Percentiles rank a stretch among this genome's conserved stretches.
These are phyloP conservation scores for Albifimbria verrucaria DNA, from an alignment of 2,329 filamentous ascomycete genomes.

Conservation along the genomic window DNA sequence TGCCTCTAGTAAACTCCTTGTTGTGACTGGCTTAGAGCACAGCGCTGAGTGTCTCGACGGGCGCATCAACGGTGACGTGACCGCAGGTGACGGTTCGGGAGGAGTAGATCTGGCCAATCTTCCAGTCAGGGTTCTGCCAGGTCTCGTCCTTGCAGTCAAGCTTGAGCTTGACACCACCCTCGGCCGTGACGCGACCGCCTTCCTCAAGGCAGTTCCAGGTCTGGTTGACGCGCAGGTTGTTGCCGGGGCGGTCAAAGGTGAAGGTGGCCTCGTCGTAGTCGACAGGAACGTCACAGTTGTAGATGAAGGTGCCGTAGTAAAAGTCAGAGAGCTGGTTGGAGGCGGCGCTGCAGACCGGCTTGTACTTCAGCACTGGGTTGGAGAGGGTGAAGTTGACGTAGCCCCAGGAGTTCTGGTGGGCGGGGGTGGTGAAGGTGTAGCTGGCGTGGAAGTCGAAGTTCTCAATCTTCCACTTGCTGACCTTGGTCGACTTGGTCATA, in stretches of 20 bases:
- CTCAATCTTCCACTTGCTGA: conserved; percentile 34
- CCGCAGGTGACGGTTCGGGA: conserved; percentile 22
- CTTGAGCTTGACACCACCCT: conserved; percentile 21
- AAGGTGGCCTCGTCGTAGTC: conserved; percentile 33
- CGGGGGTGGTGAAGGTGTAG: conserved; percentile 46
- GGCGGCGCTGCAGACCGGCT: conserved; percentile 33
- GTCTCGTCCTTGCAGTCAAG: conserved; percentile 23
- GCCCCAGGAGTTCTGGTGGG: conserved; percentile 48
- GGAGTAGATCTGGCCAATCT: conserved; percentile 27
- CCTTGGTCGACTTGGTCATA: conserved; percentile 13
- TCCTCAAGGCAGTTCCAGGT: conserved; percentile 46
- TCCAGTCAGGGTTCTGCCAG: conserved; percentile 28
- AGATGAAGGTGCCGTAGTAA: conserved; percentile 45
- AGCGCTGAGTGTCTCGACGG: conserved; percentile 22
- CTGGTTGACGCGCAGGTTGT: conserved; percentile 41
- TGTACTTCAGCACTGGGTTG: conserved; percentile 40
- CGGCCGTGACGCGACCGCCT: conserved; percentile 24
- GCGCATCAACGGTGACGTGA: conserved; percentile 17
- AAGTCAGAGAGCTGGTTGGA: conserved; percentile 44
- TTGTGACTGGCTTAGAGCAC: conserved; percentile 5
- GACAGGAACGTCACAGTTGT: conserved; percentile 37
- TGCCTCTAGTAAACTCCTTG: neutral
- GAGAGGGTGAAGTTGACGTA: conserved; percentile 46
- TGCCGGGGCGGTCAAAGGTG: conserved; percentile 34
- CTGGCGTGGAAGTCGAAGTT: conserved; percentile 47